These are phyloP conservation scores for Arachis stenosperma DNA, from an alignment of 306 rosid genomes.

Conservation along the genomic window DNA sequence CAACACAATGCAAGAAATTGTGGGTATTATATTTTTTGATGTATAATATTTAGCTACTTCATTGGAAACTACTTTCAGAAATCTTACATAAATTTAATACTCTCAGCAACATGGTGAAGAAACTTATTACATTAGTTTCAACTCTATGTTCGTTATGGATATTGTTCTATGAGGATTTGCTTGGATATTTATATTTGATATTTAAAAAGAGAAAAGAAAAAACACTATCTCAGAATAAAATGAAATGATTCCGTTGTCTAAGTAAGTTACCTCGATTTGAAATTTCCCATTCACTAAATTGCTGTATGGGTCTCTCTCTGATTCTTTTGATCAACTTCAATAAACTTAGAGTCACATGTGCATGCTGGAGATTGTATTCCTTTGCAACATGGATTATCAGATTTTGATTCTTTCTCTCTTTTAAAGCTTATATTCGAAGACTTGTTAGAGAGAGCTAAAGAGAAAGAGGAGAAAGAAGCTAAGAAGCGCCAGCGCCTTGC, in stretches of 20 bases:
- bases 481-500: slow-evolving; percentile 95
- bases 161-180: slow-evolving; percentile 7
- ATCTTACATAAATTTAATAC: neutral
- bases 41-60: neutral
- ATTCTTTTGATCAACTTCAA: slow-evolving; percentile 22
- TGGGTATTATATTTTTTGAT: slow-evolving; percentile 11
- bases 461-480: slow-evolving; percentile 98
- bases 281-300: slow-evolving; percentile 24
- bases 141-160: slow-evolving; percentile 25
- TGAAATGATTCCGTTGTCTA: neutral
- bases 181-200: slow-evolving; percentile 4
- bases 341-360: slow-evolving; percentile 17
- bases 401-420: slow-evolving; percentile 32
- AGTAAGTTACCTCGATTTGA: slow-evolving; percentile 18
- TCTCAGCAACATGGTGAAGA: neutral
- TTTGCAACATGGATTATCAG: slow-evolving; percentile 28
- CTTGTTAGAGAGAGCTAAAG: slow-evolving; percentile 82
- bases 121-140: slow-evolving; percentile 17
- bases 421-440: slow-evolving; percentile 85
- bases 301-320: neutral
- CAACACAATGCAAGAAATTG: slow-evolving; percentile 4
- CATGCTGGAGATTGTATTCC: slow-evolving; percentile 13
- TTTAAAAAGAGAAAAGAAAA: neutral
- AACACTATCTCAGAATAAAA: slow-evolving; percentile 23
- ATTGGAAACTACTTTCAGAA: neutral